Conservation (phyloP, 2,329 filamentous ascomycete species). For the Neofusicoccum umdonicola region DNA sequence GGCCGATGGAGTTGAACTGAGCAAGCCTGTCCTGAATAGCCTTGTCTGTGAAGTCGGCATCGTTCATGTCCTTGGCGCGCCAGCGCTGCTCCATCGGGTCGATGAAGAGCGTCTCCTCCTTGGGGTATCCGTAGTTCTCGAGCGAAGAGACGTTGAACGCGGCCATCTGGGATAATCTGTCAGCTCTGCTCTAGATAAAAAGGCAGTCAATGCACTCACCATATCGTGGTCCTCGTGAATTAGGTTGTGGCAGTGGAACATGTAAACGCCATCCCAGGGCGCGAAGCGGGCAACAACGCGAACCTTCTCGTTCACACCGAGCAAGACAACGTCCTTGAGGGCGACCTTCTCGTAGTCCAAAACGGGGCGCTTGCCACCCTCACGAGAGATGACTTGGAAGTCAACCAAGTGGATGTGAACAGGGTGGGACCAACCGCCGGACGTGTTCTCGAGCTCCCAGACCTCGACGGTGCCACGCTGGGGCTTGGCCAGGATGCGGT, state of each 20-base stretch:
- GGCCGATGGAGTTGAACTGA: constrained; percentile 31
- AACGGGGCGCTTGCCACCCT: constrained; percentile 44
- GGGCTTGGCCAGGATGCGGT: constrained; percentile 35
- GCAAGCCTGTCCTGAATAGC: constrained; percentile 30
- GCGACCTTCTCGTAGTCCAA: constrained; percentile 54
- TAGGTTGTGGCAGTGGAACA: constrained; percentile 49
- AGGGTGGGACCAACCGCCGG: constrained; percentile 54
- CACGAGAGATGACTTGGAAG: constrained; percentile 53
- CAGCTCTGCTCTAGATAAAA: background rate
- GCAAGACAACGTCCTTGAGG: constrained; percentile 59
- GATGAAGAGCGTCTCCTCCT: constrained; percentile 31
- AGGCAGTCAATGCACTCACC: constrained; percentile 20
- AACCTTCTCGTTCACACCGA: constrained; percentile 46
- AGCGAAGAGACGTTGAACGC: constrained; percentile 44
- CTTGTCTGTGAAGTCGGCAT: constrained; percentile 26
- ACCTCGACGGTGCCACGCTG: constrained; percentile 35
- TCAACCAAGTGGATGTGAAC: constrained; percentile 60
- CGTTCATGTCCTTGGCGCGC: constrained; percentile 26
- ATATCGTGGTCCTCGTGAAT: constrained; percentile 44
- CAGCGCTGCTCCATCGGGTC: constrained; percentile 31
- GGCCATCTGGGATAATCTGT: constrained; percentile 37
- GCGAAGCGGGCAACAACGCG: constrained; percentile 31
- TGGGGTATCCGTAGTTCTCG: constrained; percentile 29
- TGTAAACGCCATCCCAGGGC: constrained; percentile 36
- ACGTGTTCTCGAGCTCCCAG: constrained; percentile 45